Evolutionary conservation across 2,329 filamentous ascomycete genomes (phyloP).

Genomic region (Malbranchea zuffiana): DNA sequence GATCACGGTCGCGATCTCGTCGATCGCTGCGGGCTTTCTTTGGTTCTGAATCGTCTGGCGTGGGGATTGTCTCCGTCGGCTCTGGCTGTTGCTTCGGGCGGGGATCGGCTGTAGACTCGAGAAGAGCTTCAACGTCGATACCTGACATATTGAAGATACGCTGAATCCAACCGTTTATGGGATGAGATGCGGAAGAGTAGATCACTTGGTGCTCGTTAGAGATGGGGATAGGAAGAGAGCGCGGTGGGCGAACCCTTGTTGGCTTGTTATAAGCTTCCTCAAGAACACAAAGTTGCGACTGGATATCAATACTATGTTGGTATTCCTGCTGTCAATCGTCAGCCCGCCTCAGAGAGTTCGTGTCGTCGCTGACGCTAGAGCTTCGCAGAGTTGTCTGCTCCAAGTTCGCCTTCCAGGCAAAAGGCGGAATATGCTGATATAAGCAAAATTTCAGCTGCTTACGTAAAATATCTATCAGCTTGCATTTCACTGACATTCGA

Average conservation of each 20-base stretch:
- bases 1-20: conserved; percentile 35
- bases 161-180: conserved; percentile 21
- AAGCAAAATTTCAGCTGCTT: too few relatives aligned
- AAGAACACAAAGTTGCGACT: too few relatives aligned
- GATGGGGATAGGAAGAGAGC: conserved; percentile 18
- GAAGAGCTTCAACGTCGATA: conserved; percentile 77
- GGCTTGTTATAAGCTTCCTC: conserved; percentile 7
- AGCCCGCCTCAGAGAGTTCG: too few relatives aligned
- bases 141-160: conserved; percentile 47
- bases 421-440: too few relatives aligned
- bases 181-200: conserved; percentile 22
- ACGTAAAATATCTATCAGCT: too few relatives aligned
- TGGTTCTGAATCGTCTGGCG: conserved; percentile 47
- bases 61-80: conserved; percentile 24
- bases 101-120: conserved; percentile 69
- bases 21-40: conserved; percentile 44
- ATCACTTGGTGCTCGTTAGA: conserved; percentile 32
- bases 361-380: too few relatives aligned
- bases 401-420: too few relatives aligned
- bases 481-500: too few relatives aligned
- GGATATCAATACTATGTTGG: too few relatives aligned
- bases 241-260: conserved; percentile 29
- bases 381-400: too few relatives aligned
- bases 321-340: too few relatives aligned
- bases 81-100: conserved; percentile 12